Conservation (phyloP, 106 monocot species). For the Allium sativum region DNA sequence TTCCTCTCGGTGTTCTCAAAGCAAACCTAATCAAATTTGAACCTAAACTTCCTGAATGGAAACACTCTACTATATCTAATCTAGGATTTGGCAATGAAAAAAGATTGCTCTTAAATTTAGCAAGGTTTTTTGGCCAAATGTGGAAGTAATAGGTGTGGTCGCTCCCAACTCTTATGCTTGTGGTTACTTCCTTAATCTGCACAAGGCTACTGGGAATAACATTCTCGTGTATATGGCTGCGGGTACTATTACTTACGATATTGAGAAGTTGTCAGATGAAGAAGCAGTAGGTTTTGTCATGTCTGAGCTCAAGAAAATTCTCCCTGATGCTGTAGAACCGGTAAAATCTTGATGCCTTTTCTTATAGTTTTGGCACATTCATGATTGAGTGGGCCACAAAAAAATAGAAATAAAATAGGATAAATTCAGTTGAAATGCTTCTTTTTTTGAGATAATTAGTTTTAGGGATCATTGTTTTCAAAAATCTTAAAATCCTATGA, state of each 20-base stretch:
- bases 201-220: conserved; percentile 79
- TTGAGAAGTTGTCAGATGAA: conserved; percentile 80
- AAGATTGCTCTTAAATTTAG: conserved; percentile 77
- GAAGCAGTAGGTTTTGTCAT: conserved; percentile 62
- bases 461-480: no score
- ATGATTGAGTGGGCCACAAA: no score
- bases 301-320: conserved; percentile 67
- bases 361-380: no score
- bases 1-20: conserved; percentile 89
- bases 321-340: conserved; percentile 71
- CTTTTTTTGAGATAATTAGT: no score
- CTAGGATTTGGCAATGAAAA: conserved; percentile 87
- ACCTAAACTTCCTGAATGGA: conserved; percentile 81
- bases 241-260: conserved; percentile 70
- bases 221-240: conserved; percentile 95
- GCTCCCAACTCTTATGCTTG: conserved; percentile 71
- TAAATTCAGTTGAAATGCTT: no score
- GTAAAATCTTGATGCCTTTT: conserved; percentile 20
- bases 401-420: no score
- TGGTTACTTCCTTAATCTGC: conserved; percentile 96
- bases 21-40: conserved; percentile 77
- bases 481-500: no score
- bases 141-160: conserved; percentile 77
- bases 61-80: conserved; percentile 71
- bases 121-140: conserved; percentile 91